Base-by-base conservation (phyloP, 2,329 filamentous ascomycete species). In the Colletotrichum sp. region DNA sequence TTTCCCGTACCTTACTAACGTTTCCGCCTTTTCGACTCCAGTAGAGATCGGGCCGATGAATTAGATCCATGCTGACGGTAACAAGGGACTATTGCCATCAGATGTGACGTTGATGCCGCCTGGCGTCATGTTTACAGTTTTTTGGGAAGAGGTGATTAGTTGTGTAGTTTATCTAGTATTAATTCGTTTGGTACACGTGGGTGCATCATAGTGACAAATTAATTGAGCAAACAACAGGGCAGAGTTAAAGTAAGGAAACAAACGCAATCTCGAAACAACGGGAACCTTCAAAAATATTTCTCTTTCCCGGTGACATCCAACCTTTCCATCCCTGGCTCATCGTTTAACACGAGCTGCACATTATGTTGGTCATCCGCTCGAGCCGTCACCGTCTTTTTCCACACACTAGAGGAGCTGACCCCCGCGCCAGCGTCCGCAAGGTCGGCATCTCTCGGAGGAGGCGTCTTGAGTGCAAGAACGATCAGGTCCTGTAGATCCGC, bases 401-500 rank as follows among this genome's bases (percentile, higher is more conserved):
- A 58, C 13, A 58, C 55, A 58, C 27, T 25, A 5, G 55, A 9
- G 1, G 48, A 52, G 6, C 10, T 67, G 4, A 75, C 69, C 2
- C 73, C 73, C 7, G 69, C 73, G 2, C 55, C 73, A 9, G 64
- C 72, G 61, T 75, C 30, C 1, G 39, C 18, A 30, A 75, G 22
- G 8, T 64, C 62, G 1, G 6, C 18, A 10, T 68, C 70, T 6
- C 13, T 15, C 2, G 70, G 27, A 5, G 55, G 52, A 5, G 69
- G 36, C 15, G 73, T 67, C 8, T 36, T 55, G 1, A 75, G 32
- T 7, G 55, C 70, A 3, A 73, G 65, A 15, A 75, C 22, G 10
- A 75, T 22, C 13, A 75, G 32, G 10, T 73, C 73, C 7, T 75
- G 73, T 10, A 75, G 22, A n/a, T 75, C 73, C 6, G 55, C 18